Percentiles rank a stretch among this genome's conserved stretches.
Conservation (phyloP, 768 basidiomycete genomes). For the Podaxis carcinomalis region DNA sequence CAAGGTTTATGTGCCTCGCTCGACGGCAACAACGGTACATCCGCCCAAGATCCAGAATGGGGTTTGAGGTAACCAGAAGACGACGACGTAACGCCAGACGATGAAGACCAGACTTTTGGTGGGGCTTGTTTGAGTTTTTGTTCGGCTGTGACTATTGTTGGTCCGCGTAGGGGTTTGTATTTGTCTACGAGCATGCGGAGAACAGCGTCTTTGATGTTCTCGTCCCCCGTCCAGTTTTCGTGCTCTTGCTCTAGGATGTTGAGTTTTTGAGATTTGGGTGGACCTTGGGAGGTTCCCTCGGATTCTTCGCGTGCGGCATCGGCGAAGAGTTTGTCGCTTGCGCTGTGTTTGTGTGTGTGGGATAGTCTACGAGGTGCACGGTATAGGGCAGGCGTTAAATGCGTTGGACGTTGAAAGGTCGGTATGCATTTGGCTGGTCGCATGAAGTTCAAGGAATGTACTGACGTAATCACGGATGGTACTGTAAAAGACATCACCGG, state of each 20-base stretch:
- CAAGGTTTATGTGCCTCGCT: constrained; percentile 59
- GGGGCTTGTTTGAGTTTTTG: constrained; percentile 55
- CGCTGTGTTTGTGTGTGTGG: constrained; percentile 17
- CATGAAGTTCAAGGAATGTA: not conserved
- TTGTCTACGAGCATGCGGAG: constrained; percentile 85
- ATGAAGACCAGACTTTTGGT: constrained; percentile 22
- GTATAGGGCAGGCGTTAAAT: not conserved
- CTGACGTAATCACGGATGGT: not conserved
- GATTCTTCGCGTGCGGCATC: constrained; percentile 57
- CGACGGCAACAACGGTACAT: constrained; percentile 50
- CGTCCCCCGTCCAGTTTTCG: constrained; percentile 78
- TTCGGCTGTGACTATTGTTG: constrained; percentile 55
- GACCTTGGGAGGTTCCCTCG: constrained; percentile 20
- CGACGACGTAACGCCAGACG: constrained; percentile 12
- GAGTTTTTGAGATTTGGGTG: constrained; percentile 12
- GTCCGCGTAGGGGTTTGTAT: constrained; percentile 75
- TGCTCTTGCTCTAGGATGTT: constrained; percentile 34
- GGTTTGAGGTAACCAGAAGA: constrained; percentile 14
- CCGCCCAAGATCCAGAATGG: constrained; percentile 38
- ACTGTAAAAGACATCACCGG: not conserved
- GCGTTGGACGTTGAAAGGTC: not conserved
- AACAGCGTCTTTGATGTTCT: constrained; percentile 63
- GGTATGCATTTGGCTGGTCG: not conserved
- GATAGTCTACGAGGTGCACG: not conserved
- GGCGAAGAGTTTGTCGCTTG: constrained; percentile 61